A percentile compares a stretch with the other conserved stretches of the same genome.
phyloP scores from a whole-genome alignment of 345 rosid species.

The Iberis pinnata region DNA sequence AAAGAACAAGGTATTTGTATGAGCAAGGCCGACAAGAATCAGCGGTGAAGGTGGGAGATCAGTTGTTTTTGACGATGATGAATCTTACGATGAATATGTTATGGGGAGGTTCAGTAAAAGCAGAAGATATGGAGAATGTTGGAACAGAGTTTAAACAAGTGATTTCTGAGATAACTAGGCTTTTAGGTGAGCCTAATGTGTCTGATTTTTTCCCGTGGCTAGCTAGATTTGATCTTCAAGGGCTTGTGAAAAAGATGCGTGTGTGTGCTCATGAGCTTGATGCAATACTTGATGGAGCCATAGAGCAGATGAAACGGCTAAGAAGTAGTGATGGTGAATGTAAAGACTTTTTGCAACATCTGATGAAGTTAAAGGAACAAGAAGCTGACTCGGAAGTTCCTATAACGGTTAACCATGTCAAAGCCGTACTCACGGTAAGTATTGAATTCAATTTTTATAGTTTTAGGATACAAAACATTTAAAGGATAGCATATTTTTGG shows the following conservation, averaged over 20 bases:
- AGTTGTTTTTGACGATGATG: slow-evolving; percentile 28
- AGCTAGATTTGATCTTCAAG: slow-evolving; percentile 48
- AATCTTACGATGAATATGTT: slow-evolving; percentile 37
- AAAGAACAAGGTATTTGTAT: slow-evolving; percentile 20
- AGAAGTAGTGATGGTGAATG: slow-evolving; percentile 3
- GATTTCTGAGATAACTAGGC: slow-evolving; percentile 12
- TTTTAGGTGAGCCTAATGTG: slow-evolving; percentile 34
- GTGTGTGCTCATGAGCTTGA: slow-evolving; percentile 28
- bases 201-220: slow-evolving; percentile 54
- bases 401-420: slow-evolving; percentile 29
- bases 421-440: slow-evolving; percentile 52
- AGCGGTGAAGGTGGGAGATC: slow-evolving; percentile 35
- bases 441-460: too few species aligned
- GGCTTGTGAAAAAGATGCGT: slow-evolving; percentile 32
- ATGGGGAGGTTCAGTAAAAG: slow-evolving; percentile 39
- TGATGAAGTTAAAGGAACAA: slow-evolving; percentile 27
- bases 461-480: too few species aligned
- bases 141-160: slow-evolving; percentile 25
- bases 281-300: slow-evolving; percentile 35
- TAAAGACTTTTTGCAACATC: slow-evolving; percentile 21
- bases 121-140: slow-evolving; percentile 15
- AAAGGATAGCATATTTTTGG: too few species aligned
- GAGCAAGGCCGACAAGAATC: slow-evolving; percentile 10
- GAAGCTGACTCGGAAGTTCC: slow-evolving; percentile 40
- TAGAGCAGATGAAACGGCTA: slow-evolving; percentile 23